These are phyloP conservation scores for Botrytis cinerea DNA, from an alignment of 2,329 filamentous ascomycete species.

Conservation along the genomic window DNA sequence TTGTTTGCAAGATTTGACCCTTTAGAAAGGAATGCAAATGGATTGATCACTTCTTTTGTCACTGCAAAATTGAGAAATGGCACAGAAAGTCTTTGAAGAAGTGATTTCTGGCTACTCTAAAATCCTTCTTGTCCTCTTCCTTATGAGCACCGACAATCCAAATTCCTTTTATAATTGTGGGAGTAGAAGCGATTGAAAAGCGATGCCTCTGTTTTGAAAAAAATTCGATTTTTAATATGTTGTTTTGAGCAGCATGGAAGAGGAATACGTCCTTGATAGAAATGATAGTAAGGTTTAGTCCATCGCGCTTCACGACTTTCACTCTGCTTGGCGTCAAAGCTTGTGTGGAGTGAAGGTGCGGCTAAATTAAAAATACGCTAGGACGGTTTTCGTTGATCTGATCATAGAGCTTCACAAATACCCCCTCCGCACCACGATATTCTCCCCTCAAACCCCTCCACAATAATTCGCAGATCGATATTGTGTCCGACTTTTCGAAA, in stretches of 20 bases:
- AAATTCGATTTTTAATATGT: constrained; percentile 1
- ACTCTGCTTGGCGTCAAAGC: constrained; percentile 18
- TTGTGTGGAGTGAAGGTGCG: constrained; percentile 23
- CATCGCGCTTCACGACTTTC: constrained; percentile 21
- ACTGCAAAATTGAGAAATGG: constrained; percentile 33
- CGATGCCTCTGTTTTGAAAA: not conserved
- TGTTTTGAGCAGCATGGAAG: not conserved
- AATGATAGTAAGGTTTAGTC: constrained; percentile 5
- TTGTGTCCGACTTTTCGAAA: constrained; percentile 2
- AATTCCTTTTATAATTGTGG: constrained; percentile 2
- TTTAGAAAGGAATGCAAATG: constrained; percentile 33
- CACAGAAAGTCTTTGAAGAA: constrained; percentile 42
- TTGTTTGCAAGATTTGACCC: constrained; percentile 28
- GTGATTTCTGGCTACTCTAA: constrained; percentile 43
- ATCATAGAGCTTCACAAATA: constrained; percentile 15
- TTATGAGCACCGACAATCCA: constrained; percentile 16
- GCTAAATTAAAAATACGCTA: constrained; percentile 24
- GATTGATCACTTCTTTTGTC: constrained; percentile 27
- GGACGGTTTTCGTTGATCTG: constrained; percentile 21
- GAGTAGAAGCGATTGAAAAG: not conserved
- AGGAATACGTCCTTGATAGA: not conserved
- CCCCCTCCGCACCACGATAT: not conserved
- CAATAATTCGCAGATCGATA: constrained; percentile 13
- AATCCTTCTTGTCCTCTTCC: constrained; percentile 25
- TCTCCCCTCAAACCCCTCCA: not conserved